Conservation (phyloP, 345 rosid species). For the Cardamine occulta region DNA sequence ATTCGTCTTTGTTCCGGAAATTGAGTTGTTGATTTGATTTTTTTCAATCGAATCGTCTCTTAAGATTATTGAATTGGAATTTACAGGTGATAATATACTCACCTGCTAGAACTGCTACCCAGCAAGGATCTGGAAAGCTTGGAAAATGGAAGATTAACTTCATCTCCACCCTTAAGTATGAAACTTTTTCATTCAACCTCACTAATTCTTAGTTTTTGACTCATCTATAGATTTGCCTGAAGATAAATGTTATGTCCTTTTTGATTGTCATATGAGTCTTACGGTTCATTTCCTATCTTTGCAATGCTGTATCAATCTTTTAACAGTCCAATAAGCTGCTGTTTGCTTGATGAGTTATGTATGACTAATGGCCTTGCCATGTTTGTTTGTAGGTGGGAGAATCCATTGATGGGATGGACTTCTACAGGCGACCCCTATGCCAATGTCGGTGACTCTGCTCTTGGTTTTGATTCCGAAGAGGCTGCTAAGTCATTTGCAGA, state of each 20-base stretch:
- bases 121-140: slow-evolving; percentile 95
- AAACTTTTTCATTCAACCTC: slow-evolving; percentile 3
- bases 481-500: slow-evolving; percentile 88
- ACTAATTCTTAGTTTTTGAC: background rate
- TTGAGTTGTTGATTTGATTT: background rate
- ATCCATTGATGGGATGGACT: slow-evolving; percentile 99
- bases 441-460: slow-evolving; percentile 89
- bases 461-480: slow-evolving; percentile 75
- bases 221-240: background rate
- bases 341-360: background rate
- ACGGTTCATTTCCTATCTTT: background rate
- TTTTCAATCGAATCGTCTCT: background rate
- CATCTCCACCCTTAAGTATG: slow-evolving; percentile 85
- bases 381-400: slow-evolving; percentile 80
- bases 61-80: background rate
- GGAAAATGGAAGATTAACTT: slow-evolving; percentile 97
- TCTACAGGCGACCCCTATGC: slow-evolving; percentile 99
- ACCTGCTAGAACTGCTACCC: slow-evolving; percentile 94
- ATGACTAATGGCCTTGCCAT: background rate
- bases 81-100: slow-evolving; percentile 84
- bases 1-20: background rate
- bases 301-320: background rate
- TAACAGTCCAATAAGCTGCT: background rate
- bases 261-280: background rate
- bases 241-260: slow-evolving; percentile 1